These are phyloP conservation scores for Clavispora phyllophila DNA, from an alignment of 805 yeast genomes.

Conservation along the genomic window DNA sequence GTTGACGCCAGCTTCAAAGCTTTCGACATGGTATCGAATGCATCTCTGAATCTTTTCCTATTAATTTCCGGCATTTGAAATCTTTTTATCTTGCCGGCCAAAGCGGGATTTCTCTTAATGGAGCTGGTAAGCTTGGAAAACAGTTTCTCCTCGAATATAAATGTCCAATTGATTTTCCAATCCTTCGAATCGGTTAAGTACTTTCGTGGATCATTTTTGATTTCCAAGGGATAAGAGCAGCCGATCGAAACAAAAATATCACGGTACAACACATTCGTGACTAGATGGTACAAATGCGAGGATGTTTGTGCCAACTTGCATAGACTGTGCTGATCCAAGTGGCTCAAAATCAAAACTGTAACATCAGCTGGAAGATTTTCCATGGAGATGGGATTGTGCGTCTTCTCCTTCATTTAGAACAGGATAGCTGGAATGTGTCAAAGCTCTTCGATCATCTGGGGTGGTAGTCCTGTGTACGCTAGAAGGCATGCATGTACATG, in stretches of 20 bases:
- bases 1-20: background rate
- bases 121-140: background rate
- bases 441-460: background rate
- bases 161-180: background rate
- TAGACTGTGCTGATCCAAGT: background rate
- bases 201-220: background rate
- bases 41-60: background rate
- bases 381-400: background rate
- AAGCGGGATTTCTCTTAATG: background rate
- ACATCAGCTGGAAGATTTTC: background rate
- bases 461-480: background rate
- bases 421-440: background rate
- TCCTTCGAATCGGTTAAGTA: background rate
- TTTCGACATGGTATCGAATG: background rate
- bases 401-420: background rate
- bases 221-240: background rate
- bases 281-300: background rate
- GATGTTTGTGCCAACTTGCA: background rate
- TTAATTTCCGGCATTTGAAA: background rate
- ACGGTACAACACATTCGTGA: background rate
- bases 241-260: background rate
- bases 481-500: background rate
- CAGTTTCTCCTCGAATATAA: background rate
- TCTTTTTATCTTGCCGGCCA: background rate
- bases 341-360: background rate